Evolutionary conservation across 2,329 filamentous ascomycete species (phyloP), one percentile per base, ranked within the genome.

Genomic region (Scortechinia acanthostroma): DNA sequence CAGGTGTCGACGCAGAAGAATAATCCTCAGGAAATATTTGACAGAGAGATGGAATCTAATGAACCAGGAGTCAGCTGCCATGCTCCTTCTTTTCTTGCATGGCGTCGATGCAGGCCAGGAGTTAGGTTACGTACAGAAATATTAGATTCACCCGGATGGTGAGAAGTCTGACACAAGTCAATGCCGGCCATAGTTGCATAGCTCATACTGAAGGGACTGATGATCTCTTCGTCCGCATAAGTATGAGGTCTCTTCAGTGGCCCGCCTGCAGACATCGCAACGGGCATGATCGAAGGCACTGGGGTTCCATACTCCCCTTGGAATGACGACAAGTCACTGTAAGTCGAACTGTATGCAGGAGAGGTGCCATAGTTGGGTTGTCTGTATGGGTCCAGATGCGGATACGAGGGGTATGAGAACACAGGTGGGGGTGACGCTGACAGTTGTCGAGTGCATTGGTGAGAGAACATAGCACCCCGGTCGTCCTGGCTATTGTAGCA

Each of bases 191-290:
- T 74, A 5, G 74, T 70, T 19, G 74, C 73, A 56, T 80, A 82
- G 59, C 73, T 77, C 62, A 79, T 73, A 53, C 71, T 72, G 57
- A 80, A 80, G 1, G 76, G 76, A 55, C 71, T 76, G 46, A 77
- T 70, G 45, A 76, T 70, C 43, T 68, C 66, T 44, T 79, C 73
- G 43, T 78, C 76, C 46, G 66, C 64, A 55, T 74, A 73, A 53
- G 55, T 52, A n/a, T n/a, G 48, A 70, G 64, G 53, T 76, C 68
- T 69, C 63, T 79, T 81, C 48, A 68, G 61, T 28, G 65, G 63
- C 46, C 61, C 64, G 22, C 64, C 62, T 20, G 53, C 47, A 54
- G 3, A 59, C 46, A 15, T 55, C 49, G 43, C 70, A 6, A 40
- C 17, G 25, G 25, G 25, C 10, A 10, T 30, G 25, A 10, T n/a